These are phyloP conservation scores for Maudiozyma barnettii DNA, from an alignment of 805 yeast genomes.

Conservation along the genomic window DNA sequence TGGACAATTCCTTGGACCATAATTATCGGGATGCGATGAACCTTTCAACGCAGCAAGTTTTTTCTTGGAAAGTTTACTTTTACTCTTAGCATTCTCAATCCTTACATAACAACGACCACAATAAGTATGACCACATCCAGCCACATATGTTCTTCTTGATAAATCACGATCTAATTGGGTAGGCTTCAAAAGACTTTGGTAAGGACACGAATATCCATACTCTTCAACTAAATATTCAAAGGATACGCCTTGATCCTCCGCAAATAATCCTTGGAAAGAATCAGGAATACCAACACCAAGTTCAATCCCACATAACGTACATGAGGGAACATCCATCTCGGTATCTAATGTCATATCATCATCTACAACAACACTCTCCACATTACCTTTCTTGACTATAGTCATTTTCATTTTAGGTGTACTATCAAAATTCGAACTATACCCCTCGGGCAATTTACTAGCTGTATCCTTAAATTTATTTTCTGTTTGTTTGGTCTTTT, in stretches of 20 bases:
- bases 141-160: constrained; percentile 55
- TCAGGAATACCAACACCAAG: constrained; percentile 68
- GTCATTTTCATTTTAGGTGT: constrained; percentile 15
- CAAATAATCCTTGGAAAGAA: constrained; percentile 31
- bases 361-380: constrained; percentile 12
- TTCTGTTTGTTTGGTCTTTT: constrained; percentile 21
- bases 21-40: constrained; percentile 34
- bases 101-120: constrained; percentile 78
- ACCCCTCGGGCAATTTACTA: constrained; percentile 21
- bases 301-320: constrained; percentile 62
- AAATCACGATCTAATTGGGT: constrained; percentile 48
- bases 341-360: constrained; percentile 25
- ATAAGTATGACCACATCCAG: constrained; percentile 73
- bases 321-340: constrained; percentile 34
- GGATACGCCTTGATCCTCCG: constrained; percentile 17
- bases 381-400: constrained; percentile 13
- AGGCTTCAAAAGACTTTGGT: constrained; percentile 44
- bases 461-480: constrained; percentile 17
- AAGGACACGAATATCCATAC: constrained; percentile 49
- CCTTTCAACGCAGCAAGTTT: constrained; percentile 20
- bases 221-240: constrained; percentile 27
- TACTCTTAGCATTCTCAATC: constrained; percentile 37
- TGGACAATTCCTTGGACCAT: constrained; percentile 52
- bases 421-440: constrained; percentile 23
- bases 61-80: constrained; percentile 17